Base-by-base conservation (phyloP, 108 stramenopile genomes). In the Seminavis robusta region DNA sequence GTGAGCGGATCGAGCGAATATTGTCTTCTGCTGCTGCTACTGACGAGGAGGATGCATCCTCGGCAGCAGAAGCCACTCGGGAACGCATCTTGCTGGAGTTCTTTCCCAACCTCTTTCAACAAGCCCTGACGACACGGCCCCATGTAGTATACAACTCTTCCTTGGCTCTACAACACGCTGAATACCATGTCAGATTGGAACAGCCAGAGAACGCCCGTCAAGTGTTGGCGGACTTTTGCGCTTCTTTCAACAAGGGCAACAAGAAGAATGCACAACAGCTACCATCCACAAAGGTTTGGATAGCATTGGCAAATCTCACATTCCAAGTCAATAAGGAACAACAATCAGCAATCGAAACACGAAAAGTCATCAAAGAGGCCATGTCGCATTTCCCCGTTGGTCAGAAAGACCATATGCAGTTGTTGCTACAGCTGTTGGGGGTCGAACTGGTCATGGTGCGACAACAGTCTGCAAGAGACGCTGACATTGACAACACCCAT, bases 371-470 rank as follows among this genome's bases (percentile, higher is more conserved):
- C 34, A 53, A 77, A 15, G 65, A 46, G 23, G 86, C 69, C 15
- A 28, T 83, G 48, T 44, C 60, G 11, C 29, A 40, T 8, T 85
- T 74, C 20, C 72, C 84, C 0, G 71, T 92, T 29, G 59, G 70
- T 27, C 45, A 71, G 20, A 23, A 58, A 15, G 73, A 65, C 15
- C 65, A 84, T 43, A 54, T 76, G 43, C 44, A 48, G 27, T 40
- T 88, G 0, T 46, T 84, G 9, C 59, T 80, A 29, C 71, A 86
- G 27, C 64, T 82, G 15, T 80, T 92, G 51, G 67, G 64, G 3
- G 52, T 47, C 17, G 57, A 79, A 21, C 74, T 92, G 34, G 20
- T 20, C 1, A 29, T 33, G 1, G 13, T n/a, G 30, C 29, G 20
- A 28, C 19, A 46, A 29, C 4, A 32, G 36, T 15, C 31, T 31